Evolutionary conservation across 805 yeast species (phyloP), one percentile per base, ranked within the genome.

Genomic region (Candida parachauliodes): DNA sequence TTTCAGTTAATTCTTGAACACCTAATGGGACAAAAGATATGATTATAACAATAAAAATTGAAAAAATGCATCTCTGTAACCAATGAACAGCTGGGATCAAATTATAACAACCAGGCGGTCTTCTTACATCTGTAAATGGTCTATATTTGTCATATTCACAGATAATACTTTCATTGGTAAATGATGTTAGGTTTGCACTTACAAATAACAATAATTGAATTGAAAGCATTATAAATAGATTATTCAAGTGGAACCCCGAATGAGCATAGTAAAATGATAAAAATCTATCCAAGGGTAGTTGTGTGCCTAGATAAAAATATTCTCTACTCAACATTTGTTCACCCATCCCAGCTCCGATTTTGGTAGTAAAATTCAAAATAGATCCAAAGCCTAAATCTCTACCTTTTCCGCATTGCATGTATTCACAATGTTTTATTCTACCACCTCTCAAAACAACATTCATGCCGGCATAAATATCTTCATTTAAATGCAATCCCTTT

Each of bases 301-400:
- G 88, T 26, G 91, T 81, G 54, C 91, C 88, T 60, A 84, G 61
- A 60, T 83, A 83, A 62, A 80, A 84, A 59, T 84, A 84, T 59
- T 84, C 94, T 65, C 94, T 74, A 19, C 89, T 83, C 43, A 84
- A 67, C 81, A 84, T 81, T 60, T 84, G 94, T 63, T 84, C 94
- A 60, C 93, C 93, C 94, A 84, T 84, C 65, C 94, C 94, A 49
- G 93, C 89, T 63, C 94, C 94, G 74, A 84, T 83, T 65, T 84
- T 84, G 28, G 89, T 83, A 16, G 88, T 83, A 74, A 84, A 84
- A 63, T 84, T 84, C 72, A 83, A 71, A 65, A 84, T 83, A 4
- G 93, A 83, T 42, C 88, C 88, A 62, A 84, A 84, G 57, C 94
- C 94, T 52, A 84, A 72, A 74, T 84, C 94, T 72, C 94, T 74